Percentiles rank a stretch among this genome's conserved stretches.
These are phyloP conservation scores for Tylopilus orsonianus DNA, from an alignment of 1,284 basidiomycete species.

Conservation along the genomic window DNA sequence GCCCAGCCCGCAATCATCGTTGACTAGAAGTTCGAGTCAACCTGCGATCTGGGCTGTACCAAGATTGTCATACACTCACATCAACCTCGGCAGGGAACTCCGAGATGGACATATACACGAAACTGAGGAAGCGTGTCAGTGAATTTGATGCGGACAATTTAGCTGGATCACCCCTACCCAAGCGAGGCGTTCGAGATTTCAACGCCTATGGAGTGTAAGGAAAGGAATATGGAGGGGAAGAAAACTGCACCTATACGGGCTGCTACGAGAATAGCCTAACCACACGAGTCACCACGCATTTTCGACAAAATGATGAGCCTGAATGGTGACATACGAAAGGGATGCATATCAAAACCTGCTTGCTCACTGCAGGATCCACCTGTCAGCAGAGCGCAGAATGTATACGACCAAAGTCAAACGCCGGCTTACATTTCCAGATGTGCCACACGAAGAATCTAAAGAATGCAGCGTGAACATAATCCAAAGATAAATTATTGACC, in stretches of 20 bases:
- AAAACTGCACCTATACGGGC: conserved; percentile 1
- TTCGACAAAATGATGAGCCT: too few species aligned
- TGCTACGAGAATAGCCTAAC: neutral
- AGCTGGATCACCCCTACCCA: neutral
- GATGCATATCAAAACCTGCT: neutral
- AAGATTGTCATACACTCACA: neutral
- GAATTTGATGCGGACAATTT: neutral
- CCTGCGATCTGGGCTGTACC: neutral
- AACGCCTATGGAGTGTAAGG: neutral
- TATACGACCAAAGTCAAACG: neutral
- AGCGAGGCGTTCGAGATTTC: conserved; percentile 2
- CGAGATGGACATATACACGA: neutral
- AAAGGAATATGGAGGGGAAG: neutral
- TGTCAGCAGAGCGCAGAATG: neutral
- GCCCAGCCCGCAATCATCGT: conserved; percentile 12
- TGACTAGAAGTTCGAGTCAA: conserved; percentile 1
- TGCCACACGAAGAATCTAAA: neutral
- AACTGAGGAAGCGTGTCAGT: neutral
- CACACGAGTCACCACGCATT: neutral
- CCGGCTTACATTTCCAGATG: neutral
- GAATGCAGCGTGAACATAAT: neutral
- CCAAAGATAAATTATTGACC: neutral
- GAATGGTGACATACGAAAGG: conserved; percentile 1
- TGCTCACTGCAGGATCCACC: neutral
- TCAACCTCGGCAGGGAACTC: conserved; percentile 5